Percentiles rank a stretch among this genome's conserved stretches.
Conservation (phyloP, 1,284 basidiomycete species). For the Cutaneotrichosporon spelunceum region DNA sequence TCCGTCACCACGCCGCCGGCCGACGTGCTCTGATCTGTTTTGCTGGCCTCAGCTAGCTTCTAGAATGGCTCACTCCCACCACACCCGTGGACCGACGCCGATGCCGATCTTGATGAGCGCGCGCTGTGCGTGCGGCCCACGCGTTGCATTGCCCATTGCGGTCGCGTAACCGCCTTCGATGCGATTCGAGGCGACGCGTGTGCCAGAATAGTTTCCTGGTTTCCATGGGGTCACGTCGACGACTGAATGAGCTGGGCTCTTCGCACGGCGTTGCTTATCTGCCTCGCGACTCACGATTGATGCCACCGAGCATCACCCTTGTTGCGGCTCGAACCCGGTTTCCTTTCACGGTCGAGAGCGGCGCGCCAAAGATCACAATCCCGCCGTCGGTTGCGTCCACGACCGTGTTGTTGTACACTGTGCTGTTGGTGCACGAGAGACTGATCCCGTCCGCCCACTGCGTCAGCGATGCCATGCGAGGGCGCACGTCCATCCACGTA, state of each 20-base stretch:
- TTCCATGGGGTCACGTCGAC: conserved; percentile 65
- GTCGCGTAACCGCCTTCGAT: conserved; percentile 52
- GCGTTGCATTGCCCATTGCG: not conserved
- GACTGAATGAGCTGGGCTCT: conserved; percentile 41
- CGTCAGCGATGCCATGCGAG: conserved; percentile 17
- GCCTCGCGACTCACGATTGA: conserved; percentile 1
- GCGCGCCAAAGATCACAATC: conserved; percentile 78
- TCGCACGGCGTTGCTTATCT: not conserved
- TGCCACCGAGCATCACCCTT: not conserved
- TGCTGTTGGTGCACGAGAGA: conserved; percentile 59
- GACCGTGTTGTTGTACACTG: conserved; percentile 68
- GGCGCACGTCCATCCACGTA: not conserved
- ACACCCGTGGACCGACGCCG: conserved; percentile 65
- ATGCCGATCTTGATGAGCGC: conserved; percentile 11
- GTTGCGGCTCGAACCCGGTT: conserved; percentile 60
- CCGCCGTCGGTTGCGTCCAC: conserved; percentile 66
- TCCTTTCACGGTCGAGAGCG: conserved; percentile 68
- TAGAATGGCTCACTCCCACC: conserved; percentile 65
- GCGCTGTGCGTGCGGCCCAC: not conserved
- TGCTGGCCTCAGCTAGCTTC: conserved; percentile 56
- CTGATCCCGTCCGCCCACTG: conserved; percentile 83
- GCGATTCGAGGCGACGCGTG: conserved; percentile 67
- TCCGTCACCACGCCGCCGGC: conserved; percentile 60
- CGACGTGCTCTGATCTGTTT: not conserved
- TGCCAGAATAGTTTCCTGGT: conserved; percentile 65